phyloP scores from a whole-genome alignment of 2,329 filamentous ascomycete genomes.

The Fusarium subglutinans region DNA sequence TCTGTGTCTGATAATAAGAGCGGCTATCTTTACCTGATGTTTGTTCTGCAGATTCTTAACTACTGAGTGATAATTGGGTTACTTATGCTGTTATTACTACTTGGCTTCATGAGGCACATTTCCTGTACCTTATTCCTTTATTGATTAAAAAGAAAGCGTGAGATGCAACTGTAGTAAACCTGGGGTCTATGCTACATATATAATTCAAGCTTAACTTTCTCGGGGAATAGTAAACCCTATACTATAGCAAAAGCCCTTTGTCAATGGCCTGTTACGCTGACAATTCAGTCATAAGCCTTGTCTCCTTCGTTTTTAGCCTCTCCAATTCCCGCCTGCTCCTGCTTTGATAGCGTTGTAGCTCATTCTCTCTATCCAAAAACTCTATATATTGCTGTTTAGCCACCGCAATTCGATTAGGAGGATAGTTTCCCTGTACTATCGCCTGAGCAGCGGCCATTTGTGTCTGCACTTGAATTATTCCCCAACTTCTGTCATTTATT shows the following conservation, averaged over 20 bases:
- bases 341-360: background rate
- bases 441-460: background rate
- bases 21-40: background rate
- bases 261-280: background rate
- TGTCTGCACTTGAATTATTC: background rate
- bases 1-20: background rate
- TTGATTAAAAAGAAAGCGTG: background rate
- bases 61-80: accelerated
- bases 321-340: background rate
- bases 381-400: background rate
- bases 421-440: background rate
- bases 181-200: accelerated
- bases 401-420: background rate
- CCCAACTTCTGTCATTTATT: background rate
- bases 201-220: accelerated
- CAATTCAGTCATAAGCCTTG: background rate
- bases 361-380: background rate
- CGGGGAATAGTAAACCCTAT: accelerated
- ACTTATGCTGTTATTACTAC: too few species aligned
- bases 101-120: background rate
- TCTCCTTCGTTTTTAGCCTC: background rate
- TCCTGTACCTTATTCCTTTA: background rate
- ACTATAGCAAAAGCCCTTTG: background rate
- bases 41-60: background rate
- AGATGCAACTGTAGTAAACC: background rate